Percentiles rank a stretch among this genome's conserved stretches.
phyloP scores from a whole-genome alignment of 163 green algal genomes.

The Volvox carteri region DNA sequence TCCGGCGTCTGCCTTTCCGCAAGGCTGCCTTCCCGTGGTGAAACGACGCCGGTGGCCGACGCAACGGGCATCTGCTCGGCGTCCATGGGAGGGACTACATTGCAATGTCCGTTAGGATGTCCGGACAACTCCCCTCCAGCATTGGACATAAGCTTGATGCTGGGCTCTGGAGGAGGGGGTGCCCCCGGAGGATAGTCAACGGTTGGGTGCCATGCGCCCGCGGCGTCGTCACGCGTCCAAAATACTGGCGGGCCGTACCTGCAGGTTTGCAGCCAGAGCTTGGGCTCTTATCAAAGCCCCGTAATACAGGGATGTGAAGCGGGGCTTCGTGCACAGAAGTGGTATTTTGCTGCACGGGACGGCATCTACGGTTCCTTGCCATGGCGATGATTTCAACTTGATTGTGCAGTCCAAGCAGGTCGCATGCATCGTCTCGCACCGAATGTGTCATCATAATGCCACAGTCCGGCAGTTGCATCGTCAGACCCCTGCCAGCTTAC shows the following conservation, averaged over 20 bases:
- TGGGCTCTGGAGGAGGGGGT: slow-evolving; percentile 28
- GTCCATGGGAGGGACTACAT: slow-evolving; percentile 31
- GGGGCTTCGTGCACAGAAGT: too few species aligned
- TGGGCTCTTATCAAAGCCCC: too few species aligned
- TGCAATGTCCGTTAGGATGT: slow-evolving; percentile 41
- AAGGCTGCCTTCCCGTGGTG: background rate
- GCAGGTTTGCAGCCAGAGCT: too few species aligned
- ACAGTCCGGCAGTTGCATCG: too few species aligned
- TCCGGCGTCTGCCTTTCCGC: background rate
- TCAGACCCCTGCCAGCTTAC: slow-evolving; percentile 57
- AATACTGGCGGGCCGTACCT: slow-evolving; percentile 84
- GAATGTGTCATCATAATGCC: too few species aligned
- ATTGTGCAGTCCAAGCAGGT: too few species aligned
- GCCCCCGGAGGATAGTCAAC: slow-evolving; percentile 64
- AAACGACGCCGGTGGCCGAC: background rate
- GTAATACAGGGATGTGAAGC: too few species aligned
- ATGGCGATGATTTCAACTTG: too few species aligned
- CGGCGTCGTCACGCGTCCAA: slow-evolving; percentile 83
- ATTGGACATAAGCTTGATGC: background rate
- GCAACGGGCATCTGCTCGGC: slow-evolving; percentile 7
- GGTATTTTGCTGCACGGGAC: too few species aligned
- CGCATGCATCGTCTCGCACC: too few species aligned
- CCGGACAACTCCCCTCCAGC: background rate
- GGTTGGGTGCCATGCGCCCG: slow-evolving; percentile 75
- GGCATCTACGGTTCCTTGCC: too few species aligned